Evolutionary conservation across 2,329 filamentous ascomycete genomes (phyloP), one percentile per base, ranked within the genome.

Genomic region (Pezicula rhizophila): DNA sequence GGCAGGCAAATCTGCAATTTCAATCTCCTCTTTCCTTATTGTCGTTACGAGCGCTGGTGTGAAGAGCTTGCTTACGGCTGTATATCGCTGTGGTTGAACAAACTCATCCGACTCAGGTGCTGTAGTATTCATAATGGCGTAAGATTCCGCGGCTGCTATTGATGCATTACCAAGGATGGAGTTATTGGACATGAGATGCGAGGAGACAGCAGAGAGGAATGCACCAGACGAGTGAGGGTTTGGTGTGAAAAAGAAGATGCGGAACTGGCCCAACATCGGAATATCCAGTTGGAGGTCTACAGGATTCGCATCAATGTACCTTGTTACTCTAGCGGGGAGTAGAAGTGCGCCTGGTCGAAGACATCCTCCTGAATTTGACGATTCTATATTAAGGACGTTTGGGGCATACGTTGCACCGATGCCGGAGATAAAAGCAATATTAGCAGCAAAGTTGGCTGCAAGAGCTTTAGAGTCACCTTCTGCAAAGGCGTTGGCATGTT

Each of bases 281-380:
- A 90, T 87, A 60, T 90, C 87, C 5, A 89, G 78, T 62, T 91
- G 85, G 25, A 90, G 70, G 57, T 90, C 83, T 38, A 91, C 80
- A 0, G 86, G 86, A 58, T 90, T 91, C 3, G 85, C 82, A 65
- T 91, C 87, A 45, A 89, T 78, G 61, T 85, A 89, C 25, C 87
- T 77, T 0, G 84, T 86, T 15, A 84, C 85, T 65, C 80, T 85
- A 37, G 82, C 82, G 2, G 86, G 86, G 3, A 71, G 71, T 8
- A 78, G 65, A 1, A 80, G 60, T 5, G 62, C 57, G 1, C 71
- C 71, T 0, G 70, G 66, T 23, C 59, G 66, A 0, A 77, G 59
- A 31, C 58, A 54, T 8, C 66, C 63, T 65, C 67, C 76, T 74
- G 52, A 75, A 66, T 60, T 72, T 75, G 71, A 74, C 8, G 38